Base-by-base conservation (phyloP, 164 flowering plant species). In the Buxus sempervirens region DNA sequence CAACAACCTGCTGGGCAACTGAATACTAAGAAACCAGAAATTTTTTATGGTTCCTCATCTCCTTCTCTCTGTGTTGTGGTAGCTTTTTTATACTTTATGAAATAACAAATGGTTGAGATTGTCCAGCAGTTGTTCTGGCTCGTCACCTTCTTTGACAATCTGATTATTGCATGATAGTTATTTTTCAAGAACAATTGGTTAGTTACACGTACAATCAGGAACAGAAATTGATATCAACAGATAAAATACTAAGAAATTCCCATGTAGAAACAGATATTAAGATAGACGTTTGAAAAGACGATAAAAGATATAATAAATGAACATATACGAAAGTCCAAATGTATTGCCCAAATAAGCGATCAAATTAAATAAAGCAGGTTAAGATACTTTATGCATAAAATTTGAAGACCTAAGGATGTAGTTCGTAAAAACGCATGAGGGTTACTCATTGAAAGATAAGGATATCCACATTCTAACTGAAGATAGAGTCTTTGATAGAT, bases 121-220 rank as follows among this genome's bases (percentile, higher is more conserved):
- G 58, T 77, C 66, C 5, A 74, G 65, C 56, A 84, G 79, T 65
- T 72, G 66, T 73, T 68, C 64, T 25, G 89, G 79, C 71, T 82
- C 86, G 26, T 80, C 72, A 21, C 84, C 80, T 65, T 82, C 83
- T 64, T 42, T 69, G 48, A 80, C 70, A 24, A 85, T 58, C 89
- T 85, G 82, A 69, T 66, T 41, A 58, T 67, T 25, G 45, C 53
- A 73, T 21, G 55, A 41, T 60, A 65, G 59, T 19, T 26, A 16
- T 4, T 16, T 26, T 19, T 24, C 53, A 58, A 66, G 62, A 57
- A 41, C 16, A 24, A 6, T 22, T 10, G 27, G 24, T 53, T 9
- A 42, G 38, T 32, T 23, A 26, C 12, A 65, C 22, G 60, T n/a
- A 21, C 4, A 49, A 28, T 60, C 48, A 22, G 15, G 58, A 58